Evolutionary conservation across 768 basidiomycete species (phyloP), one percentile per base, ranked within the genome.

Genomic region (Tricholomella constricta): DNA sequence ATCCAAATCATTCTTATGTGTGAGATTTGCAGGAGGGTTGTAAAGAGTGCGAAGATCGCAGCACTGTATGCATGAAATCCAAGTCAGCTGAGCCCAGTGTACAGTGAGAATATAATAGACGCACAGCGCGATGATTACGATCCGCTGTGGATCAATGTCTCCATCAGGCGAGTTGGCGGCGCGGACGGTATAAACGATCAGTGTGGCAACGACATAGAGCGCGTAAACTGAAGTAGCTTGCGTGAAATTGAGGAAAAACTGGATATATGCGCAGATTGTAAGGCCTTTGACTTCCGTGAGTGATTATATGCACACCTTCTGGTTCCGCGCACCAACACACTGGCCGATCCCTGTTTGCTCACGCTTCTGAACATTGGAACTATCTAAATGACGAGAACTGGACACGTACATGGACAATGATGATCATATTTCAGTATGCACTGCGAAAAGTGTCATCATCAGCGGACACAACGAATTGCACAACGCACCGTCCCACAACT

Each of bases 291-390:
- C n/a, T n/a, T n/a, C n/a, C n/a, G n/a, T n/a, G 2, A 19, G 6
- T 36, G 1, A 19, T 41, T 35, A 37, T 25, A 15, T 52, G 12
- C 51, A 17, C 52, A 88, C 91, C 71, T 93, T 94, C 59, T 95
- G 89, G 65, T 98, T 98, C 34, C 83, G 81, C 45, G 93, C 94
- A 10, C 94, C 94, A 17, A 97, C 91, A 59, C 94, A 98, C 63
- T 94, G 91, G 10, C 94, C 94, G 47, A 98, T 86, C 94, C 94
- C 90, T 84, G 17, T 9, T 38, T 45, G 8, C 25, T 29, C 14
- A 9, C 12, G 7, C 22, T 17, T 25, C 3, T 43, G n/a, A 43
- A 17, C 25, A 43, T 17, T 4, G 10, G 31, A 26, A 14, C 3
- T n/a, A 25, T 8, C 25, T 3, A 43, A 26, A 26, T 3, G 42